These are phyloP conservation scores for Ambispora gerdemannii DNA, from an alignment of 192 early-diverging fungal species.

Conservation along the genomic window DNA sequence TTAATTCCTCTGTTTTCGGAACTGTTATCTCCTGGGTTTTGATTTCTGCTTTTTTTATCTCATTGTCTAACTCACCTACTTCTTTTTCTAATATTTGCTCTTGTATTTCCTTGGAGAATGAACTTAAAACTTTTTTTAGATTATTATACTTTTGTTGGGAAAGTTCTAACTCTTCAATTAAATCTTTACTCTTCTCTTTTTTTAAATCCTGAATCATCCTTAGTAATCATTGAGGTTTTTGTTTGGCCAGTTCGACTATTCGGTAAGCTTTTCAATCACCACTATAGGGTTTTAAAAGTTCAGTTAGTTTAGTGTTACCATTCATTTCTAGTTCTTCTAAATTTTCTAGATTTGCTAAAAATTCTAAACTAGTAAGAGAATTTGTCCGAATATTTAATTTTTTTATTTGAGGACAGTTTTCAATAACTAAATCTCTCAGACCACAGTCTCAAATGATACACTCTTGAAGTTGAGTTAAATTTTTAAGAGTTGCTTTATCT, in stretches of 20 bases:
- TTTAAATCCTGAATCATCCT: background rate
- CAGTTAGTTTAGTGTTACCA: constrained; percentile 9
- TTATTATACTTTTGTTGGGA: background rate
- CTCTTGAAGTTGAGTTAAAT: background rate
- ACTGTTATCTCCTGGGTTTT: background rate
- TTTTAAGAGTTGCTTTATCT: background rate
- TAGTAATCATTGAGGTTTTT: background rate
- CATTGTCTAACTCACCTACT: background rate
- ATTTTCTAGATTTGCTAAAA: background rate
- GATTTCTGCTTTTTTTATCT: background rate
- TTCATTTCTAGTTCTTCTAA: constrained; percentile 16
- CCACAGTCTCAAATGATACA: background rate
- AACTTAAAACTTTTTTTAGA: background rate
- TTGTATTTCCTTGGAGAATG: background rate
- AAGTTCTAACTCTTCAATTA: background rate
- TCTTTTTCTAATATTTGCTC: background rate
- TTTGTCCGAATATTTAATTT: background rate
- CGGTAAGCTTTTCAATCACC: background rate
- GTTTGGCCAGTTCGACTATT: background rate
- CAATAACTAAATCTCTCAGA: background rate
- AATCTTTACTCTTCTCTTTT: no score
- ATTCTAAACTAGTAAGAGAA: background rate
- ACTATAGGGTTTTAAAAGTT: background rate
- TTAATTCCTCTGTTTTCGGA: background rate
- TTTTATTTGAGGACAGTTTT: constrained; percentile 19